phyloP scores from a whole-genome alignment of 1,284 basidiomycete genomes.

The Ceratobasidium sp. region DNA sequence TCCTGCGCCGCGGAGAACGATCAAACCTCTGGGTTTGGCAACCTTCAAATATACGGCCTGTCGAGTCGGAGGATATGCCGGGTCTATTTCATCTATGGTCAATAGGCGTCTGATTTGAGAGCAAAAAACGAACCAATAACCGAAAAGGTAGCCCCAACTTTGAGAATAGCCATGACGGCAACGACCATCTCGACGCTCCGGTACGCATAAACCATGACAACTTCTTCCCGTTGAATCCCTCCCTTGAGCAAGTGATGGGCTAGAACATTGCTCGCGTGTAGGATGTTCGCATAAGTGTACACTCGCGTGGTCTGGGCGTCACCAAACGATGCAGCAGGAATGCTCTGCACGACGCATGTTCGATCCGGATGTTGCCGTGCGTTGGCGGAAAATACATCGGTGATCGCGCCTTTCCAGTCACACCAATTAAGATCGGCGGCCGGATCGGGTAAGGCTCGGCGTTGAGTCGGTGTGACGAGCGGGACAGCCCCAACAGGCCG shows the following conservation, averaged over 20 bases:
- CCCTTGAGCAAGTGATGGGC: slow-evolving; percentile 89
- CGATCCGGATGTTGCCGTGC: slow-evolving; percentile 78
- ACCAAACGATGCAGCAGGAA: slow-evolving; percentile 56
- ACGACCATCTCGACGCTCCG: slow-evolving; percentile 96
- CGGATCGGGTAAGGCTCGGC: slow-evolving; percentile 80
- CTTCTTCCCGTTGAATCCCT: slow-evolving; percentile 91
- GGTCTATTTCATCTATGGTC: slow-evolving; percentile 63
- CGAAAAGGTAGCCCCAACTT: slow-evolving; percentile 96
- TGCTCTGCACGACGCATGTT: slow-evolving; percentile 82
- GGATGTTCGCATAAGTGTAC: slow-evolving; percentile 84
- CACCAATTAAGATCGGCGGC: slow-evolving; percentile 94
- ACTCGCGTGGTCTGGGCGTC: slow-evolving; percentile 59
- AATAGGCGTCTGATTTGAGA: slow-evolving; percentile 9
- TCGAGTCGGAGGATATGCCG: slow-evolving; percentile 93
- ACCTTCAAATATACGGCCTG: slow-evolving; percentile 97
- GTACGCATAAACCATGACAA: slow-evolving; percentile 99
- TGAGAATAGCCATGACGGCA: slow-evolving; percentile 95
- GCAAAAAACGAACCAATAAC: slow-evolving; percentile 79
- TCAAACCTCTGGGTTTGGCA: slow-evolving; percentile 89
- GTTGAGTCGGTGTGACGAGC: slow-evolving; percentile 79
- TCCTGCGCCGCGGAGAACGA: slow-evolving; percentile 93
- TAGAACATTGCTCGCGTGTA: slow-evolving; percentile 86
- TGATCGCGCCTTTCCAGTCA: slow-evolving; percentile 94
- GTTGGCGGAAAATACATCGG: slow-evolving; percentile 89
- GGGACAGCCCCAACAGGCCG: slow-evolving; percentile 77